Evolutionary conservation across 176 grass and related monocot species (phyloP), one percentile per base, ranked within the genome.

Genomic region (Oryza brachyantha): DNA sequence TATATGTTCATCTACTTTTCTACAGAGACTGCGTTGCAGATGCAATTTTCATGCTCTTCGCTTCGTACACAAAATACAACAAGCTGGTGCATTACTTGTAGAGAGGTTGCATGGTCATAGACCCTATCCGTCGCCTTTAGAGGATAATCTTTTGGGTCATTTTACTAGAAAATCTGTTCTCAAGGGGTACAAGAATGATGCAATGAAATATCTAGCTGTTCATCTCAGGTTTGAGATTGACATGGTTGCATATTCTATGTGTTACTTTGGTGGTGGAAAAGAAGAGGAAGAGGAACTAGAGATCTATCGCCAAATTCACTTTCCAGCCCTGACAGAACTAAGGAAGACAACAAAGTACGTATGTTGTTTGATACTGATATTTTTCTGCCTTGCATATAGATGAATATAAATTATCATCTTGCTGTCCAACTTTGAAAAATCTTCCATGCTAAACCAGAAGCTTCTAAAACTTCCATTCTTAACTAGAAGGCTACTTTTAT

Each of bases 161-260:
- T 92, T 87, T 92, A 76, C 84, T 72, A 57, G 79, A 16, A 90
- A 81, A 78, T 66, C 77, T 59, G 42, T 69, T 34, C 16, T 74
- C 11, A 39, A 74, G 48, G 55, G 31, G 29, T 87, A 75, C 54
- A 89, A 27, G 28, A 89, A 74, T 42, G 64, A 31, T 77, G 16
- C 83, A 17, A 87, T 87, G 34, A 94, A 78, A 88, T 98, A 98
- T 78, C 84, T 98, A 74, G 89, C 96, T 70, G 83, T 98, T 66
- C 96, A 98, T 79, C 90, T 98, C 70, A 84, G 96, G 58, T 98
- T 98, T 87, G 96, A 98, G 77, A 93, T 94, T 69, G 96, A 98
- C 83, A 98, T 98, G 96, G 96, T 89, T 35, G 92, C 96, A 58
- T 98, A 98, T 78, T 94, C 96, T 45, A 85, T 98, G 85, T 98